Base-by-base conservation (phyloP, 2,329 filamentous ascomycete species). In the Diplodia sapinea region DNA sequence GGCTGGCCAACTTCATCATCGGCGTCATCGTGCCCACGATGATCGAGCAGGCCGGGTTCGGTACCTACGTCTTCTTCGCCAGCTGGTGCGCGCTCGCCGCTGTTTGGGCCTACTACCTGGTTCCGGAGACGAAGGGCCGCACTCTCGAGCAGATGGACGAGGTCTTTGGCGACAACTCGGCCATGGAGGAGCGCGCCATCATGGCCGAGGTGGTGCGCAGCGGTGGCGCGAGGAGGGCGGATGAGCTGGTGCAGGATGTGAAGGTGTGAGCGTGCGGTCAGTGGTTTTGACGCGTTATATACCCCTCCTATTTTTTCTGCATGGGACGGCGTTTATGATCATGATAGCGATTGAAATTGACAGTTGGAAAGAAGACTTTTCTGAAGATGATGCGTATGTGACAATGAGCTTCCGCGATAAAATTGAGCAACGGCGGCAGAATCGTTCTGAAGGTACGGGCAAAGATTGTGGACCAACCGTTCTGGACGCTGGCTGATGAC, bases 11-110 rank as follows among this genome's bases (percentile, higher is more conserved):
- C 74, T 89, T 89, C 70, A 84, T 88, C 64, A 86, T 89, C 38
- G 61, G 89, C 49, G 83, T 91, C 72, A 84, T 90, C 38, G 89
- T 88, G 0, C 89, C 89, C 0, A 83, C 88, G 1, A 83, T 91
- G 49, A 84, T 91, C 31, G 79, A 85, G 68, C 84, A 85, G 65
- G 88, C 81, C 0, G 82, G 81, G 1, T 84, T 78, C 70, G 83
- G 83, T 4, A 76, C 76, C 0, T 79, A 78, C 56, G 73, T 73
- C 2, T 79, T 79, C 68, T 79, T 79, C 70, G 77, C 76, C 9
- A 72, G 76, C n/a, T 78, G 78, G 65, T 78, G 74, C 68, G 68
- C 73, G 0, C 70, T 78, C 31, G 73, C 74, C 1, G 75, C 77
- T 38, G 66, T 76, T 7, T 79, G 78, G 68, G 76, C 76, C 0